Evolutionary conservation across 495 filamentous ascomycete species (phyloP).

Genomic region (Tuber calosporum): DNA sequence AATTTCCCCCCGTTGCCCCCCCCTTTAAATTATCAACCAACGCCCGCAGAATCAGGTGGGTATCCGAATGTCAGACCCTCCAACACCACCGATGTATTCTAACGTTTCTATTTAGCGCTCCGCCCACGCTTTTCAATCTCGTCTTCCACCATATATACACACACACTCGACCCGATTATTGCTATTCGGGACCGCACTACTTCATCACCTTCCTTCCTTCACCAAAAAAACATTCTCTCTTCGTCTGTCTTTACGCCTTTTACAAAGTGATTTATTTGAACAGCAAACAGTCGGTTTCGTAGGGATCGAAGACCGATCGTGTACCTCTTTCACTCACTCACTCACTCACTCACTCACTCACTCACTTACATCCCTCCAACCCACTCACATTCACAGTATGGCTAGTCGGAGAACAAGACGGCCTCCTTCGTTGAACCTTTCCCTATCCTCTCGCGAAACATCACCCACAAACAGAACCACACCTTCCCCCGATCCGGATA

Average conservation of each 20-base stretch:
- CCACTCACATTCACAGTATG: slow-evolving; percentile 28
- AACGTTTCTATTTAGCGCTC: slow-evolving; percentile 38
- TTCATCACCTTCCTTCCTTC: slow-evolving; percentile 10
- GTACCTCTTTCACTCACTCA: slow-evolving; percentile 13
- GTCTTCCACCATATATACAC: slow-evolving; percentile 31
- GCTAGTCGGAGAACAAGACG: slow-evolving; percentile 39
- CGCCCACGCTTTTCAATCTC: slow-evolving; percentile 35
- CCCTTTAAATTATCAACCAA: slow-evolving; percentile 39
- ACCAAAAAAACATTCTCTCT: slow-evolving; percentile 14
- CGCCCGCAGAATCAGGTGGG: slow-evolving; percentile 36
- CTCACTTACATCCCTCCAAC: slow-evolving; percentile 10
- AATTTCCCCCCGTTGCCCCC: too few species aligned
- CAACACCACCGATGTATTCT: slow-evolving; percentile 34
- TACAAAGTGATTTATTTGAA: slow-evolving; percentile 20
- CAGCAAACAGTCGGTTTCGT: slow-evolving; percentile 13
- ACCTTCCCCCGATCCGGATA: slow-evolving; percentile 34
- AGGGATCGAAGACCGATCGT: slow-evolving; percentile 27
- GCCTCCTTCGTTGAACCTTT: slow-evolving; percentile 41
- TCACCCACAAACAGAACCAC: slow-evolving; percentile 34
- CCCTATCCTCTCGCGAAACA: slow-evolving; percentile 37
- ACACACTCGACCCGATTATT: slow-evolving; percentile 24
- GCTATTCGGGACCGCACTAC: neutral
- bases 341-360: slow-evolving; percentile 9
- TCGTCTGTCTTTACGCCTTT: slow-evolving; percentile 25
- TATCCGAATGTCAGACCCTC: slow-evolving; percentile 34